phyloP scores from a whole-genome alignment of 306 rosid genomes.

The Geum urbanum region DNA sequence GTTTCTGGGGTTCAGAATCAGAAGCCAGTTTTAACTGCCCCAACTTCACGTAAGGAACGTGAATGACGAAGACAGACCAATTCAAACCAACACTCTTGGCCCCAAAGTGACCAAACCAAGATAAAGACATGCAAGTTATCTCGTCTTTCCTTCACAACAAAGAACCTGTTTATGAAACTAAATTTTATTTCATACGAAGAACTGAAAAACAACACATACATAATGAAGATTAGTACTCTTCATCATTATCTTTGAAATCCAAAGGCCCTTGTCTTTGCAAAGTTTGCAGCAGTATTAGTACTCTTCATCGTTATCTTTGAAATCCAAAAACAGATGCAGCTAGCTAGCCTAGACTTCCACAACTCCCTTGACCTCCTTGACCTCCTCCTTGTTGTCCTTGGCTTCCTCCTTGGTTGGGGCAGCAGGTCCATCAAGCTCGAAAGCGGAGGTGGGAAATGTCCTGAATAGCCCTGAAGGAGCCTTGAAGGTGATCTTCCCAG shows the following conservation, averaged over 20 bases:
- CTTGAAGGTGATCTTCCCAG: conserved; percentile 68
- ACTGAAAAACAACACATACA: not conserved
- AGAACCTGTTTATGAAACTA: not conserved
- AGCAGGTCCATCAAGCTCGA: conserved; percentile 44
- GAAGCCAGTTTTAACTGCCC: not conserved
- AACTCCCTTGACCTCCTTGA: conserved; percentile 35
- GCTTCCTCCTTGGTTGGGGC: conserved; percentile 12
- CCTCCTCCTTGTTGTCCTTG: conserved; percentile 20
- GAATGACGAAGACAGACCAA: not conserved
- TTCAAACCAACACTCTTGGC: not conserved
- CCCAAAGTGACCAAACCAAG: not conserved
- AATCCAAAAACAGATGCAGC: not conserved
- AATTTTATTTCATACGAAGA: not conserved
- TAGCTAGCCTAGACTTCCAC: conserved; percentile 7
- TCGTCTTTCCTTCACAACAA: not conserved
- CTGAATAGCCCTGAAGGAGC: conserved; percentile 54
- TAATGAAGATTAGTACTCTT: too few relatives aligned
- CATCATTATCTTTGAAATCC: too few relatives aligned
- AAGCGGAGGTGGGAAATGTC: conserved; percentile 57
- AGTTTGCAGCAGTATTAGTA: not conserved
- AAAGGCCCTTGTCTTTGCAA: not conserved
- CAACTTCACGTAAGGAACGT: not conserved
- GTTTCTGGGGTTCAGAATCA: not conserved
- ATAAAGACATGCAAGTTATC: not conserved
- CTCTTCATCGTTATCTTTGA: not conserved